These are phyloP conservation scores for Capsicum pubescens DNA, from an alignment of 257 asterid species.

Conservation along the genomic window DNA sequence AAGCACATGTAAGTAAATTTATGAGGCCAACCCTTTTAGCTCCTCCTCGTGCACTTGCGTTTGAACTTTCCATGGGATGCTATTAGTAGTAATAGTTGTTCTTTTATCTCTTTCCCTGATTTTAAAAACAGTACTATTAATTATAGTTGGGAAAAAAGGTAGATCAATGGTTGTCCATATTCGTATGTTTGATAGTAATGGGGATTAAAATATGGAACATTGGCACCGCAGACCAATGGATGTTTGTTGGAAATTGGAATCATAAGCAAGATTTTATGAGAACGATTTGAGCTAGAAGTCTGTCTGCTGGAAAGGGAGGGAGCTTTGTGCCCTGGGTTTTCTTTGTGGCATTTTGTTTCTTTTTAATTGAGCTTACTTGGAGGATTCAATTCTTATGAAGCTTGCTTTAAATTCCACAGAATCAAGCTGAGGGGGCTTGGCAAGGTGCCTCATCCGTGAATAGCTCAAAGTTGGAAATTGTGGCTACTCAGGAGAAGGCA, in stretches of 20 bases:
- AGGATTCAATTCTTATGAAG: conserved; percentile 23
- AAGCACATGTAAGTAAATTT: not conserved
- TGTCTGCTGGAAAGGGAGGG: conserved; percentile 1
- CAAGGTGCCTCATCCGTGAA: conserved; percentile 37
- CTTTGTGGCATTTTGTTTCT: not conserved
- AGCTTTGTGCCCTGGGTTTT: not conserved
- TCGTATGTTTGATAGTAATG: not conserved
- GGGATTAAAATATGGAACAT: not conserved
- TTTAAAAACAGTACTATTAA: not conserved
- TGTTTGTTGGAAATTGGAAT: not conserved
- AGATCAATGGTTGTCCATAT: not conserved
- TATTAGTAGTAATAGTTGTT: not conserved
- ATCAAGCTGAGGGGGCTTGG: conserved; percentile 48
- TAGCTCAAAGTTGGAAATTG: conserved; percentile 39
- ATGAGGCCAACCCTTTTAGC: not conserved
- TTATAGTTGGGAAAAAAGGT: not conserved
- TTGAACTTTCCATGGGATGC: not conserved
- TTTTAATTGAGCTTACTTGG: not conserved
- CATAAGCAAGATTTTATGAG: not conserved
- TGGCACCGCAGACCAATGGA: not conserved
- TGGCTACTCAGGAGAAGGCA: conserved; percentile 39
- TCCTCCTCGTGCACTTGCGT: not conserved
- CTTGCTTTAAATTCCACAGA: conserved; percentile 43
- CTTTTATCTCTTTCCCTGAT: not conserved
- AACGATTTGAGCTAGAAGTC: not conserved